Evolutionary conservation across 345 rosid genomes (phyloP).

Genomic region (Firmiana major): DNA sequence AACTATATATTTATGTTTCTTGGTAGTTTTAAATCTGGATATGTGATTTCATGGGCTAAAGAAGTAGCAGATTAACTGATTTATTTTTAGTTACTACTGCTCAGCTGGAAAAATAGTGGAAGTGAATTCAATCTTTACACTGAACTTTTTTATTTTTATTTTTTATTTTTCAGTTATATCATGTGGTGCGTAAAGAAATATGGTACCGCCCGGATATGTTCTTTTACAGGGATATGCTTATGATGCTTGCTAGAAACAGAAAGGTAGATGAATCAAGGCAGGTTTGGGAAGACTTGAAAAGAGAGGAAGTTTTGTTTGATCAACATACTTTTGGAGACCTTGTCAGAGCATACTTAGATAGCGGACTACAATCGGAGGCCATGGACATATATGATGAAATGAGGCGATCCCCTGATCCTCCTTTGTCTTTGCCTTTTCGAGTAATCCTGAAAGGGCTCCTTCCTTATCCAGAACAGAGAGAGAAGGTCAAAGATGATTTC

Average conservation of each 20-base stretch:
- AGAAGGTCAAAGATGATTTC: conserved; percentile 79
- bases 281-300: conserved; percentile 82
- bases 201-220: conserved; percentile 96
- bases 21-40: neutral
- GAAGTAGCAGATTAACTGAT: neutral
- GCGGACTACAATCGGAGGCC: conserved; percentile 59
- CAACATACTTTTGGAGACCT: conserved; percentile 89
- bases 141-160: neutral
- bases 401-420: conserved; percentile 85
- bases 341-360: conserved; percentile 66
- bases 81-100: neutral
- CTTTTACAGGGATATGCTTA: conserved; percentile 86
- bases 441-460: conserved; percentile 87
- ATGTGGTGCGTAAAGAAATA: conserved; percentile 79
- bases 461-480: conserved; percentile 77
- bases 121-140: neutral
- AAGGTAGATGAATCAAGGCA: conserved; percentile 52
- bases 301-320: conserved; percentile 78
- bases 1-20: neutral
- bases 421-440: conserved; percentile 81
- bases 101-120: neutral
- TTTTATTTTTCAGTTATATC: conserved; percentile 53
- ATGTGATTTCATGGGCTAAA: neutral
- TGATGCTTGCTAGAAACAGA: conserved; percentile 88
- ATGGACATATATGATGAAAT: conserved; percentile 80